phyloP scores from a whole-genome alignment of 257 asterid species.

The Eustoma russellianum region DNA sequence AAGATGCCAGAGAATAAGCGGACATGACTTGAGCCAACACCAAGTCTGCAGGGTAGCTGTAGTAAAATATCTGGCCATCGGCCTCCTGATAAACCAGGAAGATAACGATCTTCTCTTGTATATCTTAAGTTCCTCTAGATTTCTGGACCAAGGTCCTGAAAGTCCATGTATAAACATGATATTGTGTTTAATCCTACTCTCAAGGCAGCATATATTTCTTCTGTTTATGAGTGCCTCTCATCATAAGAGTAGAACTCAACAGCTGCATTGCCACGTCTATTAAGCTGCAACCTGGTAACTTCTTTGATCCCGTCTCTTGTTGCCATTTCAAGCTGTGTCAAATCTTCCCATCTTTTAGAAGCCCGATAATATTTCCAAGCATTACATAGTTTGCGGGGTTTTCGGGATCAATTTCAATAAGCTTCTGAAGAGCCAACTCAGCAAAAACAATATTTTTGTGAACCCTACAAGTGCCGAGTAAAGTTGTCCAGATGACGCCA shows the following conservation, averaged over 20 bases:
- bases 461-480: conserved; percentile 63
- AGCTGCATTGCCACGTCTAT: conserved; percentile 46
- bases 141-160: conserved; percentile 20
- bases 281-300: conserved; percentile 67
- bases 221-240: conserved; percentile 52
- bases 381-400: conserved; percentile 70
- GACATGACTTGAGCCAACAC: too few relatives aligned
- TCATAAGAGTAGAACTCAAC: conserved; percentile 57
- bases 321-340: conserved; percentile 52
- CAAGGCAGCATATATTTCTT: conserved; percentile 45
- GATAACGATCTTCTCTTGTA: too few relatives aligned
- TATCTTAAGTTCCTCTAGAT: conserved; percentile 9
- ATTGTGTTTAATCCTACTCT: conserved; percentile 46
- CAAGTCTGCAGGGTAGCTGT: too few relatives aligned
- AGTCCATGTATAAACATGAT: conserved; percentile 28
- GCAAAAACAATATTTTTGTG: conserved; percentile 59
- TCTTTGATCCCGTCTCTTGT: conserved; percentile 57
- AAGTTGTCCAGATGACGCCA: conserved; percentile 58
- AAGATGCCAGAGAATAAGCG: too few relatives aligned
- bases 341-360: conserved; percentile 59
- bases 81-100: too few relatives aligned
- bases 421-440: conserved; percentile 48
- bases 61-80: too few relatives aligned
- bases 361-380: conserved; percentile 74
- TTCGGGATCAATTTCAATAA: conserved; percentile 56